Percentiles rank a stretch among this genome's conserved stretches.
phyloP scores from a whole-genome alignment of 2,329 filamentous ascomycete species.

The Akanthomyces lecanii region DNA sequence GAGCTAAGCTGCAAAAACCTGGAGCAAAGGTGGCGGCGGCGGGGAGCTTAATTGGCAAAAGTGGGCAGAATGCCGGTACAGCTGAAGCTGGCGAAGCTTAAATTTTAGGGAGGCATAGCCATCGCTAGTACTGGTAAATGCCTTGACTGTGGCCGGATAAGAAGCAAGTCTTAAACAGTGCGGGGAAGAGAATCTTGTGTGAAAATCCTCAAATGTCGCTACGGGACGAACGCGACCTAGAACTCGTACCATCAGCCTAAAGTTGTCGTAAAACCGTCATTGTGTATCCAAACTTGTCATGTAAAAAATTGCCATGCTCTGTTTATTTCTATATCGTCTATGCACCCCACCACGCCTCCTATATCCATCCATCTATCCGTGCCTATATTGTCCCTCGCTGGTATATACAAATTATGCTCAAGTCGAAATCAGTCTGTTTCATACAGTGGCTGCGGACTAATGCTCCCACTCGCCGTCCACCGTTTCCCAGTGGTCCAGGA shows the following conservation, averaged over 20 bases:
- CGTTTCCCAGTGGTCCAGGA: slow-evolving; percentile 79
- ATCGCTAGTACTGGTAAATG: too few species aligned
- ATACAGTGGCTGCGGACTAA: not conserved
- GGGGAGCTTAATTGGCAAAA: not conserved
- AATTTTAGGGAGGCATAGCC: too few species aligned
- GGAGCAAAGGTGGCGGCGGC: not conserved
- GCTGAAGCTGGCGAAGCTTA: not conserved
- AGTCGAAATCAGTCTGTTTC: not conserved
- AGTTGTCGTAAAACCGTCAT: too few species aligned
- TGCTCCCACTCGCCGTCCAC: slow-evolving; percentile 75
- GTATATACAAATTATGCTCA: slow-evolving; percentile 6
- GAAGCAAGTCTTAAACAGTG: too few species aligned
- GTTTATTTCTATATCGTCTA: not conserved
- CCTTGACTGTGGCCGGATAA: too few species aligned
- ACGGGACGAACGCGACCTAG: too few species aligned
- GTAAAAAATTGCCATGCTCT: not conserved
- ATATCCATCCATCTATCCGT: too few species aligned
- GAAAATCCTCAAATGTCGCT: too few species aligned
- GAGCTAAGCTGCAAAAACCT: not conserved
- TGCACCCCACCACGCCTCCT: not conserved
- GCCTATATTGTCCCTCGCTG: not conserved
- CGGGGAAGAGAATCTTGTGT: too few species aligned
- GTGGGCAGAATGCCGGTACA: not conserved
- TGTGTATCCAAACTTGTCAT: too few species aligned
- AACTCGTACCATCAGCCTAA: too few species aligned